Conservation (phyloP, 306 rosid species). For the Lablab purpureus region DNA sequence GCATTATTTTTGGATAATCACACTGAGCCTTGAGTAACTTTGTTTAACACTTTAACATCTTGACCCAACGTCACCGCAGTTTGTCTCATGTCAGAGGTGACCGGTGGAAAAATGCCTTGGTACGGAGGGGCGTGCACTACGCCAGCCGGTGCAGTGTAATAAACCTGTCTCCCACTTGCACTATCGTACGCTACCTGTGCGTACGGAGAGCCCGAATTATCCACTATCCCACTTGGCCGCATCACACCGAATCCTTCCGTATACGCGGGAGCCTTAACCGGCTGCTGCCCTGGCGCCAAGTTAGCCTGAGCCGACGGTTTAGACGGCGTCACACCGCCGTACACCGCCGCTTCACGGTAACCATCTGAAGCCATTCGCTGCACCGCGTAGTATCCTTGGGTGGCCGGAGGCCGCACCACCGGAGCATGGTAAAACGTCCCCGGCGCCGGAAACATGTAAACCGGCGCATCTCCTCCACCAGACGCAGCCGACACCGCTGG, state of each 20-base stretch:
- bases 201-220: slow-evolving; percentile 47
- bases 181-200: slow-evolving; percentile 68
- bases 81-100: slow-evolving; percentile 49
- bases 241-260: slow-evolving; percentile 64
- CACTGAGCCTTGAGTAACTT: slow-evolving; percentile 73
- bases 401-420: slow-evolving; percentile 56
- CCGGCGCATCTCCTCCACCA: slow-evolving; percentile 60
- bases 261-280: slow-evolving; percentile 55
- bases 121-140: slow-evolving; percentile 55
- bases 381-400: slow-evolving; percentile 75
- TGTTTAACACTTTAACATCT: slow-evolving; percentile 72
- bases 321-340: slow-evolving; percentile 50
- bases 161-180: slow-evolving; percentile 77
- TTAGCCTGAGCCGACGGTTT: slow-evolving; percentile 44
- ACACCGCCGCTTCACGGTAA: slow-evolving; percentile 79
- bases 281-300: slow-evolving; percentile 63
- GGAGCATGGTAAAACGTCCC: slow-evolving; percentile 67
- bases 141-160: slow-evolving; percentile 69
- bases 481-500: slow-evolving; percentile 49
- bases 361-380: slow-evolving; percentile 67
- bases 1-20: slow-evolving; percentile 43
- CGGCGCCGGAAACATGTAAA: slow-evolving; percentile 67
- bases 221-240: slow-evolving; percentile 46
- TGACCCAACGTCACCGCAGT: slow-evolving; percentile 60
- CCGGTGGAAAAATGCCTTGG: slow-evolving; percentile 55